Conservation (phyloP, 768 basidiomycete genomes). For the Serendipita vermifera region DNA sequence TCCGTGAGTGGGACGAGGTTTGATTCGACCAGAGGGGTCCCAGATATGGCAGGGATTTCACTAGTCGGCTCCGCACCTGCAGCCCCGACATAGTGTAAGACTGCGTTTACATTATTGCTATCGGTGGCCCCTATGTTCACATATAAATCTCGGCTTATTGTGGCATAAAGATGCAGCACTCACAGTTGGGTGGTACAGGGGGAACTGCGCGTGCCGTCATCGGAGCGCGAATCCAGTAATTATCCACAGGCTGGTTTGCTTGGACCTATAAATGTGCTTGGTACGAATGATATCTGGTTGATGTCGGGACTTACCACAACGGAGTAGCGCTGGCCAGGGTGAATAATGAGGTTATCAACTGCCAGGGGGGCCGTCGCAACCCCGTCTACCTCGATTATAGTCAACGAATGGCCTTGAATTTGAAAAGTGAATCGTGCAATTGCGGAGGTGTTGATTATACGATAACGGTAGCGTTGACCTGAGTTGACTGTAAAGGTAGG, state of each 20-base stretch:
- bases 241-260: conserved; percentile 26
- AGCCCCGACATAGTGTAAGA: conserved; percentile 7
- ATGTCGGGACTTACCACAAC: conserved; percentile 21
- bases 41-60: background rate
- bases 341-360: conserved; percentile 34
- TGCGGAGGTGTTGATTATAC: conserved; percentile 29
- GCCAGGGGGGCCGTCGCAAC: conserved; percentile 26
- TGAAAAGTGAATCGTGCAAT: conserved; percentile 26
- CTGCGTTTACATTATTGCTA: conserved; percentile 8
- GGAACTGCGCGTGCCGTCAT: background rate
- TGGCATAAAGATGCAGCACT: background rate
- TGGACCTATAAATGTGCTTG: conserved; percentile 15
- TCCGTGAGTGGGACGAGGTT: background rate
- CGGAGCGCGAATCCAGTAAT: conserved; percentile 30
- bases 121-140: background rate
- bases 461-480: conserved; percentile 24
- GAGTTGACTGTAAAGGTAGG: background rate
- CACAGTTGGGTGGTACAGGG: conserved; percentile 7
- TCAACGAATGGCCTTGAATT: conserved; percentile 35
- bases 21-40: background rate
- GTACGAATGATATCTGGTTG: background rate
- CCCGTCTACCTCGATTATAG: conserved; percentile 38
- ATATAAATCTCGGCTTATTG: background rate
- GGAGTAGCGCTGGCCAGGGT: conserved; percentile 41
- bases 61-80: background rate